These are phyloP conservation scores for Penicillium sp. DNA, from an alignment of 2,329 filamentous ascomycete genomes.

Conservation along the genomic window DNA sequence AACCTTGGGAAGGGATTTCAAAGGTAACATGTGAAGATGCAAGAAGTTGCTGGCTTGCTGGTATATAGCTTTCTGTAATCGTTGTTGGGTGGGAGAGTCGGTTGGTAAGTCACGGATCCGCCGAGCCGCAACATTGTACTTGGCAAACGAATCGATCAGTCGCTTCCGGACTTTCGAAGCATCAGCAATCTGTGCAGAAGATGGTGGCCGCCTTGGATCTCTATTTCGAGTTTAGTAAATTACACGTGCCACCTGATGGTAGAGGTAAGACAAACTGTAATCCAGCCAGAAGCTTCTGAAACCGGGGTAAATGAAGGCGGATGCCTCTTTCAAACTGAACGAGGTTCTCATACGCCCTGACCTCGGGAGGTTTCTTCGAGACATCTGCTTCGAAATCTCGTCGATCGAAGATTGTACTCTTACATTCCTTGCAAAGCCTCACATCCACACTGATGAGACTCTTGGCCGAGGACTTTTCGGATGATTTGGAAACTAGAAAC, in stretches of 20 bases:
- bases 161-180: conserved; percentile 88
- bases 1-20: conserved; percentile 73
- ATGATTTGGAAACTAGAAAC: conserved; percentile 41
- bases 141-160: conserved; percentile 83
- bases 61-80: conserved; percentile 80
- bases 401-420: conserved; percentile 68
- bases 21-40: conserved; percentile 85
- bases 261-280: conserved; percentile 60
- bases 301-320: conserved; percentile 75
- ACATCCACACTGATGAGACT: conserved; percentile 73
- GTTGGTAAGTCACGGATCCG: conserved; percentile 79
- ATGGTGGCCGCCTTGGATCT: conserved; percentile 67
- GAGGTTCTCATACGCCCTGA: conserved; percentile 80
- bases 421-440: conserved; percentile 91
- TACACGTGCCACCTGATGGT: not conserved
- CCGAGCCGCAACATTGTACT: conserved; percentile 81
- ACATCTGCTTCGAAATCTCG: conserved; percentile 77
- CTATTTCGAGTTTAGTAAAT: conserved; percentile 32
- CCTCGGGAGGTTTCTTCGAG: conserved; percentile 69
- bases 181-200: conserved; percentile 74
- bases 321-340: conserved; percentile 88
- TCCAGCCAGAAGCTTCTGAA: conserved; percentile 74
- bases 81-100: conserved; percentile 70
- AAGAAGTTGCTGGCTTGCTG: conserved; percentile 80
- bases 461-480: conserved; percentile 50